Conservation (phyloP, 2,329 filamentous ascomycete species). For the Ascocoryne sarcoides region DNA sequence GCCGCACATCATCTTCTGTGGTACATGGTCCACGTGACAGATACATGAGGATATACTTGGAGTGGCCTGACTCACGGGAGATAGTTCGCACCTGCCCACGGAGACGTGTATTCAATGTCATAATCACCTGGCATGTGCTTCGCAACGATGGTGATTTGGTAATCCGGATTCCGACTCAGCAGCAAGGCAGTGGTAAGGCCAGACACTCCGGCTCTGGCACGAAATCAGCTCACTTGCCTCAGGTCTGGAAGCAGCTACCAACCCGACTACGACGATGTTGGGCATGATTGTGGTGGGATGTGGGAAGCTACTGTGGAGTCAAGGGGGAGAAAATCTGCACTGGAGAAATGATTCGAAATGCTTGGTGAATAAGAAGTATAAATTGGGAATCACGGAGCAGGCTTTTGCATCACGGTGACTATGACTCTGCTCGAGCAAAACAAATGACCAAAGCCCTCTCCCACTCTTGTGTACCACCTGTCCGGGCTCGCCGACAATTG, state of each 20-base stretch:
- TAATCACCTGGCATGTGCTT: conserved; percentile 94
- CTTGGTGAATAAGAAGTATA: too few relatives aligned
- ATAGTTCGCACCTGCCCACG: conserved; percentile 80
- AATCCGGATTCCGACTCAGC: conserved; percentile 45
- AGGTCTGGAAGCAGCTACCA: conserved; percentile 8
- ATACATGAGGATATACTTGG: conserved; percentile 1
- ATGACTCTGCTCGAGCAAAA: too few relatives aligned
- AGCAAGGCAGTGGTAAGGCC: conserved; percentile 57
- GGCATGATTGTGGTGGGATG: conserved; percentile 17
- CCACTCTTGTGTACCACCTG: background rate
- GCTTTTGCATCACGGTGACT: too few relatives aligned
- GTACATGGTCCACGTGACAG: too few relatives aligned
- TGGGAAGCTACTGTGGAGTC: background rate
- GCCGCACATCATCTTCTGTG: too few relatives aligned
- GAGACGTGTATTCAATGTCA: conserved; percentile 81
- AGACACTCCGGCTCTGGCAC: conserved; percentile 51
- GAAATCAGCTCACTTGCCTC: conserved; percentile 2
- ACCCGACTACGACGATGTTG: conserved; percentile 33
- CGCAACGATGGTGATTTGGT: conserved; percentile 62
- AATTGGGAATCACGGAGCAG: too few relatives aligned
- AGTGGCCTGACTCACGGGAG: conserved; percentile 48
- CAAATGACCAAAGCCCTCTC: too few relatives aligned
- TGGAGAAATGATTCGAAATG: background rate
- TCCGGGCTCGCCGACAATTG: too few relatives aligned
- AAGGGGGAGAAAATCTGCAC: background rate